These are phyloP conservation scores for Camillea tinctor DNA, from an alignment of 2,329 filamentous ascomycete species.

Conservation along the genomic window DNA sequence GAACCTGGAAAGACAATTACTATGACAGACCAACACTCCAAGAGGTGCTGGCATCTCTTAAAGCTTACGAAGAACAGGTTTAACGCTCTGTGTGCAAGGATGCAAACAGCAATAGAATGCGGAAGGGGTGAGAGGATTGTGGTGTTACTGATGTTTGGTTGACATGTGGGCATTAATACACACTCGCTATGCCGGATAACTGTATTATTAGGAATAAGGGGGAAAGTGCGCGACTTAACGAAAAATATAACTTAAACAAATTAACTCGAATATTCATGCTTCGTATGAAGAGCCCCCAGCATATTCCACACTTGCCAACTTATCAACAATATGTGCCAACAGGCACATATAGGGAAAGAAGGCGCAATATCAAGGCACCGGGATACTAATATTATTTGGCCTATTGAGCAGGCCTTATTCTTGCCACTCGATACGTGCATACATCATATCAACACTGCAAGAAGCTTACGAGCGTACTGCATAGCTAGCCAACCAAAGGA, in stretches of 20 bases:
- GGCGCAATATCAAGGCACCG: neutral
- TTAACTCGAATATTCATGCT: neutral
- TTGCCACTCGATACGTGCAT: no score
- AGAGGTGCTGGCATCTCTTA: conserved; percentile 39
- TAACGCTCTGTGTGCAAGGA: neutral
- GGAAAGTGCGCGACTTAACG: neutral
- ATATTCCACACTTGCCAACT: neutral
- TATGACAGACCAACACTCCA: conserved; percentile 47
- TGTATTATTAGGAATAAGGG: neutral
- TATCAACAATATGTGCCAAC: neutral
- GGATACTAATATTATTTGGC: neutral
- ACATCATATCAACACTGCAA: no score
- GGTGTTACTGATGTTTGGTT: neutral
- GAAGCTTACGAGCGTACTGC: no score
- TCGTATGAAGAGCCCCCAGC: neutral
- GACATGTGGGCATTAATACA: neutral
- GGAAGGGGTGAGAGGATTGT: neutral
- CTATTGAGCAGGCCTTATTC: no score
- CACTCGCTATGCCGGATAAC: neutral
- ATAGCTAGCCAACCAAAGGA: no score
- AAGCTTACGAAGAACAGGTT: conserved; percentile 17
- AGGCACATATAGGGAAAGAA: neutral
- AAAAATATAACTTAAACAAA: neutral
- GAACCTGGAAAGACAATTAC: conserved; percentile 51
- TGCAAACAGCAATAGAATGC: neutral